These are phyloP conservation scores for Scytalidium lignicola DNA, from an alignment of 2,329 filamentous ascomycete species.

Conservation along the genomic window DNA sequence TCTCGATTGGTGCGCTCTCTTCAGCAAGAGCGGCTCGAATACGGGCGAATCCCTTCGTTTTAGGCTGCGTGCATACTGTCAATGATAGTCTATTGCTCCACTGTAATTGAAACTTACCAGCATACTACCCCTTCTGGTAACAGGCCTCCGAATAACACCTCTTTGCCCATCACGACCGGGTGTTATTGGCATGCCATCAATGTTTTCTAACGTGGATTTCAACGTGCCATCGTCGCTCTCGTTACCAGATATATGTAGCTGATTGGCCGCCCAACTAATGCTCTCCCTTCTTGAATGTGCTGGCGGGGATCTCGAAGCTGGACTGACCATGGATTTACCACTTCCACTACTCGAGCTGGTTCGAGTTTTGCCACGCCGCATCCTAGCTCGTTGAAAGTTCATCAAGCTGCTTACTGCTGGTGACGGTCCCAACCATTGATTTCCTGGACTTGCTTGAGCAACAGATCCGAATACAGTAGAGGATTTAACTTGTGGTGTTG, in stretches of 20 bases:
- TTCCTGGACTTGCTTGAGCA: constrained; percentile 44
- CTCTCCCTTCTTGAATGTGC: constrained; percentile 70
- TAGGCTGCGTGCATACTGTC: constrained; percentile 56
- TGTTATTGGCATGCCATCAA: constrained; percentile 35
- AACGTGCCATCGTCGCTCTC: constrained; percentile 69
- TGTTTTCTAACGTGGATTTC: constrained; percentile 34
- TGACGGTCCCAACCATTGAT: constrained; percentile 63
- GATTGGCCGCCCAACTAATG: constrained; percentile 84
- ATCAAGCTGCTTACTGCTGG: constrained; percentile 71
- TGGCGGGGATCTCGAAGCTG: constrained; percentile 74
- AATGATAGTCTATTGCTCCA: neutral
- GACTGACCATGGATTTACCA: constrained; percentile 64
- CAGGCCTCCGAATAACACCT: constrained; percentile 74
- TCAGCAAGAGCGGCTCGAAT: constrained; percentile 87
- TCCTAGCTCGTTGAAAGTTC: constrained; percentile 65
- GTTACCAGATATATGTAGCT: constrained; percentile 75
- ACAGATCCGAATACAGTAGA: constrained; percentile 38
- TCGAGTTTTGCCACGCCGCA: constrained; percentile 55
- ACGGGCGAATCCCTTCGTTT: constrained; percentile 91
- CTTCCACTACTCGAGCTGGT: constrained; percentile 67
- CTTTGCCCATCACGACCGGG: constrained; percentile 54
- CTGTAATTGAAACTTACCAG: constrained; percentile 52
- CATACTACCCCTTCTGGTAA: constrained; percentile 83
- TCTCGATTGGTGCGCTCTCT: constrained; percentile 81
- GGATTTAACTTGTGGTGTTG: constrained; percentile 72